Evolutionary conservation across 371 early-diverging fungal genomes (phyloP).

Genomic region (Mortierella sp.): DNA sequence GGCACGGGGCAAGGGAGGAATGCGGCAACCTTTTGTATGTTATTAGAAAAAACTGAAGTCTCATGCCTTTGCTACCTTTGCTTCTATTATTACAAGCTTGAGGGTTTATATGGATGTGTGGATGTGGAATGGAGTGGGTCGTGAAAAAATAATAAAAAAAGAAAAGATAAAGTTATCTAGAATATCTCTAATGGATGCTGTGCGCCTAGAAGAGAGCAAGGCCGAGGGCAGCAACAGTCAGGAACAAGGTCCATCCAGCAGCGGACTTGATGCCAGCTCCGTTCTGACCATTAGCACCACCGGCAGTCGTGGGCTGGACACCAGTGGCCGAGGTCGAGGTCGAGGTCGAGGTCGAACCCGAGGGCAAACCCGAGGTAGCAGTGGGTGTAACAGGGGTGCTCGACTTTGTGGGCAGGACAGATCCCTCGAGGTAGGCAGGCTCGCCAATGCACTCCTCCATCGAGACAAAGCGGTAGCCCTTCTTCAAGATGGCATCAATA

Average conservation of each 20-base stretch:
- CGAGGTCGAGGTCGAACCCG: slow-evolving; percentile 6
- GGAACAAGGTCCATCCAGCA: slow-evolving; percentile 6
- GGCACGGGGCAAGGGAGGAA: no score
- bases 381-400: not conserved
- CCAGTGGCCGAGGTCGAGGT: not conserved
- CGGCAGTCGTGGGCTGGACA: not conserved
- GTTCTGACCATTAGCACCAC: not conserved
- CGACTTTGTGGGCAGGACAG: slow-evolving; percentile 8
- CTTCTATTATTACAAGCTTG: not conserved
- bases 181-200: not conserved
- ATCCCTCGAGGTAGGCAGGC: slow-evolving; percentile 44
- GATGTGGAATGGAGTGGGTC: not conserved
- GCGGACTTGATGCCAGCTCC: not conserved
- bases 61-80: not conserved
- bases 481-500: slow-evolving; percentile 46
- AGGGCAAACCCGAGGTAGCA: not conserved
- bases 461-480: slow-evolving; percentile 63
- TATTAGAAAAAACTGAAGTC: no score
- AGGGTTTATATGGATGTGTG: not conserved
- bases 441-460: slow-evolving; percentile 64
- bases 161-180: not conserved
- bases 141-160: not conserved
- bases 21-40: no score
- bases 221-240: slow-evolving; percentile 1
- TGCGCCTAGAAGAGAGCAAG: slow-evolving; percentile 7